Base-by-base conservation (phyloP, 2,329 filamentous ascomycete species). In the Hyphodiscus sp. region DNA sequence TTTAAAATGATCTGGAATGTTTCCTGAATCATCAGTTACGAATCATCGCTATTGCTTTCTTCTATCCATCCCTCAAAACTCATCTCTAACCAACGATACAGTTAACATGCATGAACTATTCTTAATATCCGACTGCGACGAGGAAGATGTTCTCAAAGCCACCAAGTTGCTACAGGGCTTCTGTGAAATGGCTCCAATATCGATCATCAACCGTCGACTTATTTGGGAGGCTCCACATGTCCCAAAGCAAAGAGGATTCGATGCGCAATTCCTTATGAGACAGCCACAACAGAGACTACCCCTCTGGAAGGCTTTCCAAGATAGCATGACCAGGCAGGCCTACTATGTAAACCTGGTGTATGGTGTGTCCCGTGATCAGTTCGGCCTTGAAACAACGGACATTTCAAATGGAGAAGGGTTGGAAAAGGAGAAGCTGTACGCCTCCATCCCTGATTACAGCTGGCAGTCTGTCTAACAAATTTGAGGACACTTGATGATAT, bases 101-200 rank as follows among this genome's bases (percentile, higher is more conserved):
- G n/a, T 23, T 50, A 60, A 18, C 41, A 83, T 82, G 79, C 76
- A 82, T 63, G 80, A 84, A 66, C 69, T 84, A 18, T 83, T 82
- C 61, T 72, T 84, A 53, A 79, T 79, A 3, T 74, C 78, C 10
- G 65, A 75, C 45, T 73, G 85, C 50, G 70, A 72, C 18, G 74
- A 77, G 51, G 70, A 68, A 43, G 77, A 82, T 59, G 71, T 79
- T 38, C 67, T 70, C 47, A 73, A 69, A 53, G 76, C 76, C 19
- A 74, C 76, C 51, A 73, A 76, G 1, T 71, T 86, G 10, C 68
- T 86, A 7, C 73, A 78, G 53, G 81, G 81, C 18, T 72, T 81
- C 57, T 80, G 77, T 55, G 79, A 75, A 61, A 82, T 81, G 76
- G 69, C 71, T 2, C 74, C 79, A 1, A 77, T 74, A 60, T 72